A percentile compares a stretch with the other conserved stretches of the same genome.
Evolutionary conservation across 805 yeast species (phyloP).

Genomic region (Lipomyces kockii): DNA sequence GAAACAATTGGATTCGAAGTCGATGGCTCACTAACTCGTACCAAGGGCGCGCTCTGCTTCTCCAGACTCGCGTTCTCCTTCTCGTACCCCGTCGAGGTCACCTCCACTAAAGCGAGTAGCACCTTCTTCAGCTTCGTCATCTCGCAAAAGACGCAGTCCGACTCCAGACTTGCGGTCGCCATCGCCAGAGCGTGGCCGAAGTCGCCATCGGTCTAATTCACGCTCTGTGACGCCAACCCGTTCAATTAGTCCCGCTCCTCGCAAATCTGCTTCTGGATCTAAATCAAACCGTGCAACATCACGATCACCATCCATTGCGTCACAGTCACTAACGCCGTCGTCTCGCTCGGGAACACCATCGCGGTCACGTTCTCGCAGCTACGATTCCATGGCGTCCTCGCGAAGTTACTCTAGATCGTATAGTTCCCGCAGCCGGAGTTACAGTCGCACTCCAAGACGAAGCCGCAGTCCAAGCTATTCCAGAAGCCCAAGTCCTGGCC

Average conservation of each 20-base stretch:
- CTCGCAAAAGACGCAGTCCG: not conserved
- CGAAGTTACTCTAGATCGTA: slow-evolving; percentile 15
- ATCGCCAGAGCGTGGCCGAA: slow-evolving; percentile 10
- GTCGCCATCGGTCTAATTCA: slow-evolving; percentile 3
- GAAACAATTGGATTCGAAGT: not conserved
- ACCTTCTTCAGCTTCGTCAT: not conserved
- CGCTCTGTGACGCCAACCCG: not conserved
- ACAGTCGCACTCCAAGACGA: slow-evolving; percentile 16
- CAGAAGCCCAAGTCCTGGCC: slow-evolving; percentile 6
- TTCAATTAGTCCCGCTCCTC: not conserved
- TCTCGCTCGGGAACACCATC: slow-evolving; percentile 16
- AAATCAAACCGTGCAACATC: not conserved
- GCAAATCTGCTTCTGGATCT: not conserved
- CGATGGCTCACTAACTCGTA: not conserved
- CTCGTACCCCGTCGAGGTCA: slow-evolving; percentile 11
- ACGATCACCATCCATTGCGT: not conserved
- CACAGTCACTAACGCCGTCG: slow-evolving; percentile 2
- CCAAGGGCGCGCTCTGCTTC: not conserved
- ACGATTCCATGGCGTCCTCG: slow-evolving; percentile 22
- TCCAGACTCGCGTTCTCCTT: not conserved
- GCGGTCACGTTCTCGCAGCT: slow-evolving; percentile 23
- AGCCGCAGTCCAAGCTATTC: slow-evolving; percentile 6
- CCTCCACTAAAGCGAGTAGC: slow-evolving; percentile 1
- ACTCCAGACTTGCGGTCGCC: not conserved
- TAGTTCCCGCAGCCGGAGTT: slow-evolving; percentile 3